Percentiles rank a stretch among this genome's conserved stretches.
These are phyloP conservation scores for Quambalaria eucalypti DNA, from an alignment of 1,284 basidiomycete genomes.

Conservation along the genomic window DNA sequence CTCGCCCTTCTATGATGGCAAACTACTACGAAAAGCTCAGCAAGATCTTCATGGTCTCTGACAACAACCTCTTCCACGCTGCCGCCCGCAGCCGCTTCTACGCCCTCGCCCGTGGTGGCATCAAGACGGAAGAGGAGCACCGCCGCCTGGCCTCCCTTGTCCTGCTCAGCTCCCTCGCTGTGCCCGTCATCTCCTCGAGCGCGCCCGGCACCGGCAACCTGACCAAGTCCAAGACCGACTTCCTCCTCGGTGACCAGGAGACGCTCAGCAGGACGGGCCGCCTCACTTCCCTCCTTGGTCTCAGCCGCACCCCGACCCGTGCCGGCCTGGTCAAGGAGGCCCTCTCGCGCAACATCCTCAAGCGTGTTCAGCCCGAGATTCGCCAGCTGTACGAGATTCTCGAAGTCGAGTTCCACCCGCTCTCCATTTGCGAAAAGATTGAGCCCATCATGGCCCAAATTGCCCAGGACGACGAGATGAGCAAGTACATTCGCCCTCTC, in stretches of 20 bases:
- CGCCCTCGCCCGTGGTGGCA: constrained; percentile 34
- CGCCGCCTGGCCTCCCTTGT: constrained; percentile 80
- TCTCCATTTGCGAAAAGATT: constrained; percentile 73
- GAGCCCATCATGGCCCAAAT: constrained; percentile 64
- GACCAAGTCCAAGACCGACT: constrained; percentile 48
- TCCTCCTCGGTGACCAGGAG: constrained; percentile 56
- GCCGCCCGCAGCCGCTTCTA: constrained; percentile 85
- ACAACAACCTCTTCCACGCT: constrained; percentile 87
- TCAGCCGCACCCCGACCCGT: constrained; percentile 76
- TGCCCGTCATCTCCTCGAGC: constrained; percentile 67
- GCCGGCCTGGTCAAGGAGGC: constrained; percentile 60
- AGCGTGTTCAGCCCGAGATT: constrained; percentile 66
- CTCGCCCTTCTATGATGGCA: constrained; percentile 92
- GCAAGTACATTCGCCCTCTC: constrained; percentile 72
- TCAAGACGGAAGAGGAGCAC: constrained; percentile 61
- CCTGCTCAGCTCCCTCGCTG: constrained; percentile 82
- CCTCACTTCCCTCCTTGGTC: constrained; percentile 75
- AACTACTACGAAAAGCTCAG: constrained; percentile 98
- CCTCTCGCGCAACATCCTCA: constrained; percentile 67
- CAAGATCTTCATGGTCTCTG: constrained; percentile 78
- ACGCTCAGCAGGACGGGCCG: constrained; percentile 59
- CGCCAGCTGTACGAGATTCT: constrained; percentile 80
- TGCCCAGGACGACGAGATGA: constrained; percentile 40
- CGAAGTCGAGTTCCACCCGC: constrained; percentile 89
- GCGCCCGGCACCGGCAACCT: constrained; percentile 55